Percentiles rank a stretch among this genome's conserved stretches.
phyloP scores from a whole-genome alignment of 345 rosid species.

The Hirschfeldia incana region DNA sequence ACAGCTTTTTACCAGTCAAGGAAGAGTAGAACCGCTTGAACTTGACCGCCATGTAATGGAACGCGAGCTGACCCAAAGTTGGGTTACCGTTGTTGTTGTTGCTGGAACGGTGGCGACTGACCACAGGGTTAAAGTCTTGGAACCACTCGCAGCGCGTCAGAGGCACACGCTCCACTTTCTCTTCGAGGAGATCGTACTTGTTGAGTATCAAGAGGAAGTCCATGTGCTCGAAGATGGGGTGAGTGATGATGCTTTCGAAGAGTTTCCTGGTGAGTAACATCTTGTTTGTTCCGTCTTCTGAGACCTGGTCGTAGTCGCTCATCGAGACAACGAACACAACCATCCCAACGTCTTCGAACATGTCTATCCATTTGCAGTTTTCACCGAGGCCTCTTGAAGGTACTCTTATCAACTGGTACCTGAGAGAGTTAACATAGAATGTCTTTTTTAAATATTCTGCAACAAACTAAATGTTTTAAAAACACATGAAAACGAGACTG shows the following conservation, averaged over 20 bases:
- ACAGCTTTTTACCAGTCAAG: constrained; percentile 70
- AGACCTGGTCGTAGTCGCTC: constrained; percentile 75
- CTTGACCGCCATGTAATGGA: constrained; percentile 80
- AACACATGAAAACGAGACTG: constrained; percentile 8
- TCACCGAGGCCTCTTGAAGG: constrained; percentile 86
- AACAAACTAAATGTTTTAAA: background rate
- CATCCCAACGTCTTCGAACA: constrained; percentile 97
- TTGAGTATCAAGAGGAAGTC: constrained; percentile 85
- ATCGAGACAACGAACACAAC: constrained; percentile 78
- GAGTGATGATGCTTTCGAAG: constrained; percentile 84
- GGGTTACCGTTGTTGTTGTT: constrained; percentile 73
- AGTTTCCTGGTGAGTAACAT: constrained; percentile 71
- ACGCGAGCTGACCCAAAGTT: constrained; percentile 74
- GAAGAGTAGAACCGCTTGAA: constrained; percentile 79
- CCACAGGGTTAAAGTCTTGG: constrained; percentile 79
- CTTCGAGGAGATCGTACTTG: constrained; percentile 83
- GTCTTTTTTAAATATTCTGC: background rate
- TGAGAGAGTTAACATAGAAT: constrained; percentile 22
- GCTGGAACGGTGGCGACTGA: constrained; percentile 64
- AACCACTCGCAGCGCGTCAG: constrained; percentile 82
- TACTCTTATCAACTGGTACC: constrained; percentile 92
- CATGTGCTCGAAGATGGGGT: constrained; percentile 83
- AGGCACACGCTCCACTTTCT: constrained; percentile 70
- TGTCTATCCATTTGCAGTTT: constrained; percentile 95
- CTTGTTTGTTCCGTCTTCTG: constrained; percentile 66